A percentile compares a stretch with the other conserved stretches of the same genome.
These are phyloP conservation scores for Chaetomium cochliodes DNA, from an alignment of 495 filamentous ascomycete genomes.

Conservation along the genomic window DNA sequence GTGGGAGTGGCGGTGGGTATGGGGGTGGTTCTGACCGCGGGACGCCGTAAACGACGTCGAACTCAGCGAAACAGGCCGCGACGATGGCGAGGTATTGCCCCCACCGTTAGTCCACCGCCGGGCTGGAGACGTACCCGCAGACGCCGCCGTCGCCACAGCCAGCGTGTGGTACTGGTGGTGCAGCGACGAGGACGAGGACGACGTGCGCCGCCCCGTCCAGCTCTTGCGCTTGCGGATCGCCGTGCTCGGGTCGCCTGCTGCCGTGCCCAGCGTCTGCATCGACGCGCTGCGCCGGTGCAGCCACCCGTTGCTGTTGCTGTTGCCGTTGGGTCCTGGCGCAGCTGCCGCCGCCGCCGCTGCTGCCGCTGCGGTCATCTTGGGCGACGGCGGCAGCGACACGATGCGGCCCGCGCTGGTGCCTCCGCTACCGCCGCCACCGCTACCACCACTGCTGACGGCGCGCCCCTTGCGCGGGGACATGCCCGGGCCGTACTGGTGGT, in stretches of 20 bases:
- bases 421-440: conserved; percentile 24
- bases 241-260: conserved; percentile 7
- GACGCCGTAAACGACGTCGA: background rate
- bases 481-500: conserved; percentile 30
- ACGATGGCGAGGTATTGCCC: too few species aligned
- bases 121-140: too few species aligned
- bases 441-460: too few species aligned
- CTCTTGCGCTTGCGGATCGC: conserved; percentile 33
- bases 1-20: background rate
- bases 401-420: conserved; percentile 1
- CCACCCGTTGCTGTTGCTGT: background rate
- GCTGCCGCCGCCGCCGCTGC: conserved; percentile 1
- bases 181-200: background rate
- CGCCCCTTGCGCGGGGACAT: conserved; percentile 42
- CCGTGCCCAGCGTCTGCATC: conserved; percentile 27
- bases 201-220: conserved; percentile 26
- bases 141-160: background rate
- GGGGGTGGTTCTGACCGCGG: too few species aligned
- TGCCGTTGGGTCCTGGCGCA: background rate
- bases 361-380: conserved; percentile 18
- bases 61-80: too few species aligned
- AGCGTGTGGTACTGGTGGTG: background rate
- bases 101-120: too few species aligned
- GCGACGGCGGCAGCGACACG: conserved; percentile 8
- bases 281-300: conserved; percentile 31